A percentile compares a stretch with the other conserved stretches of the same genome.
Conservation (phyloP, 2,329 filamentous ascomycete species). For the Lachnellula arida region DNA sequence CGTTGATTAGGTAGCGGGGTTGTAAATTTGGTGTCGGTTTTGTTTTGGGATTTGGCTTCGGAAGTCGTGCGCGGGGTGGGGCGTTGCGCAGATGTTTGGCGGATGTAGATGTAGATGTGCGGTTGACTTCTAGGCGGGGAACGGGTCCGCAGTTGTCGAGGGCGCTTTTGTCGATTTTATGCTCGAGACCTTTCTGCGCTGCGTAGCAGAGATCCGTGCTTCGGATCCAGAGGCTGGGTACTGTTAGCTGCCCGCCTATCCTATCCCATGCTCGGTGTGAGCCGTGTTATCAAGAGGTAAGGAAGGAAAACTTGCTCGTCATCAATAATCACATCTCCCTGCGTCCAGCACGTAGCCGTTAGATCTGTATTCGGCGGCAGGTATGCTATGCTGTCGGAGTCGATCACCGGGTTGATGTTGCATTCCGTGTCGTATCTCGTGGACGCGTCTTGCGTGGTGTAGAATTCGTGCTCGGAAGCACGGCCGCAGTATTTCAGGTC, state of each 20-base stretch:
- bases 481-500: conserved; percentile 17
- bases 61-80: neutral
- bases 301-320: conserved; percentile 7
- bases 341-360: conserved; percentile 18
- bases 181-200: conserved; percentile 11
- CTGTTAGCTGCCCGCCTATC: conserved; percentile 2
- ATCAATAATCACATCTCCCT: conserved; percentile 11
- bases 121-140: conserved; percentile 18
- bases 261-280: too few relatives aligned
- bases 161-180: conserved; percentile 8
- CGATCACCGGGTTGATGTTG: conserved; percentile 17
- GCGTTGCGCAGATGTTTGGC: neutral
- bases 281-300: too few relatives aligned
- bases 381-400: conserved; percentile 15
- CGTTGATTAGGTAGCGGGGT: conserved; percentile 13
- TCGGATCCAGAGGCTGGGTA: conserved; percentile 15
- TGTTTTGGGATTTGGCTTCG: neutral
- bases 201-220: conserved; percentile 21
- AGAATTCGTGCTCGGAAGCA: conserved; percentile 7
- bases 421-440: conserved; percentile 20
- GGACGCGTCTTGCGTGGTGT: conserved; percentile 12
- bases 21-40: too few relatives aligned
- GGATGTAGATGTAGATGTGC: neutral
- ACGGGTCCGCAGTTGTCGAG: conserved; percentile 22
- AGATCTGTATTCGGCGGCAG: conserved; percentile 12